phyloP scores from a whole-genome alignment of 2,329 filamentous ascomycete species.

The Pseudonectria foliicola region DNA sequence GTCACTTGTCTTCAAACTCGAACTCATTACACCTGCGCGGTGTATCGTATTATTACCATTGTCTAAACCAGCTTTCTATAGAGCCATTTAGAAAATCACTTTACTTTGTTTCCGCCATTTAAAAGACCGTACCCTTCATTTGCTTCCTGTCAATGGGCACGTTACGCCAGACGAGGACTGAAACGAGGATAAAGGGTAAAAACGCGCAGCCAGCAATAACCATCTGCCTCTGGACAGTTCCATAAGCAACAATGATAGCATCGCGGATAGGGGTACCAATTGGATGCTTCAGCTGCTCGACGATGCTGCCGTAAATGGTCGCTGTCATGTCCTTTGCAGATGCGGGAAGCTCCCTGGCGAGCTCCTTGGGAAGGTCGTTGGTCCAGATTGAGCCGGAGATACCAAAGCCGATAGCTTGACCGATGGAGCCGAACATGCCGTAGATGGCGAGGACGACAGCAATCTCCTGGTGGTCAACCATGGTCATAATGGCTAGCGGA shows the following conservation, averaged over 20 bases:
- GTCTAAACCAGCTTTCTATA: no score
- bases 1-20: no score
- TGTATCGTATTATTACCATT: no score
- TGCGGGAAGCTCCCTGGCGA: conserved; percentile 44
- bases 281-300: conserved; percentile 43
- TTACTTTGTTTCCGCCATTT: conserved; percentile 7
- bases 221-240: conserved; percentile 43
- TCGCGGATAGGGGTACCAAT: conserved; percentile 36
- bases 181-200: conserved; percentile 27
- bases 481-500: conserved; percentile 23
- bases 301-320: conserved; percentile 47
- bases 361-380: conserved; percentile 30
- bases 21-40: no score
- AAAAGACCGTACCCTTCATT: conserved; percentile 46
- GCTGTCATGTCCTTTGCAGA: conserved; percentile 29
- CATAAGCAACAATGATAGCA: conserved; percentile 55
- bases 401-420: conserved; percentile 25
- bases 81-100: no score
- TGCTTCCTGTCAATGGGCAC: conserved; percentile 42
- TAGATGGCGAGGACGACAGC: conserved; percentile 25
- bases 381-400: conserved; percentile 27
- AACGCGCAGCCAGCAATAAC: conserved; percentile 30
- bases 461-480: conserved; percentile 24
- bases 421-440: conserved; percentile 22
- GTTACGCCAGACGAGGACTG: conserved; percentile 41